A percentile compares a stretch with the other conserved stretches of the same genome.
phyloP scores from a whole-genome alignment of 176 grass and related monocot genomes.

The Cenchrus purpureus region DNA sequence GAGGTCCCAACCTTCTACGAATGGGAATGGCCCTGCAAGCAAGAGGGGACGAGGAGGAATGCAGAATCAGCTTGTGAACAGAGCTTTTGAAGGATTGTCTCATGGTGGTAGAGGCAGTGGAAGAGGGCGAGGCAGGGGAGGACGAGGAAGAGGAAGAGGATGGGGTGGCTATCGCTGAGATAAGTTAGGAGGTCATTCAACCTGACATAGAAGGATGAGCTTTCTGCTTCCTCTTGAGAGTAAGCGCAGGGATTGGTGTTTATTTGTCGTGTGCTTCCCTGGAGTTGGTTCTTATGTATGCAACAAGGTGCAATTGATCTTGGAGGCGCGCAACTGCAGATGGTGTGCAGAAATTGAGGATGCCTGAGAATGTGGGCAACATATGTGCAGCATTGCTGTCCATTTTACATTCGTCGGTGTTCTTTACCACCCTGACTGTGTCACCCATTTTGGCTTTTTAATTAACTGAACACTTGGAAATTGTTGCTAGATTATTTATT shows the following conservation, averaged over 20 bases:
- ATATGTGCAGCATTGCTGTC: slow-evolving; percentile 6
- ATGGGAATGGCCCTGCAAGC: slow-evolving; percentile 59
- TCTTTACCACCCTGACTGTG: not conserved
- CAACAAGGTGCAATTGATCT: slow-evolving; percentile 27
- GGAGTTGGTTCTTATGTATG: slow-evolving; percentile 17
- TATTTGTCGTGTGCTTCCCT: slow-evolving; percentile 12
- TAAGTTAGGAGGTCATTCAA: slow-evolving; percentile 18
- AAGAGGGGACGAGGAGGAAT: slow-evolving; percentile 76
- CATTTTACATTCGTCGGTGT: not conserved
- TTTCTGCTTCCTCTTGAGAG: slow-evolving; percentile 37
- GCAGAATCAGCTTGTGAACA: slow-evolving; percentile 82
- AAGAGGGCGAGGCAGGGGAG: slow-evolving; percentile 72
- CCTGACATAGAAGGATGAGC: slow-evolving; percentile 22
- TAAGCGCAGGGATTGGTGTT: not conserved
- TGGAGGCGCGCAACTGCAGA: not conserved
- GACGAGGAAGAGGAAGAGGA: slow-evolving; percentile 77
- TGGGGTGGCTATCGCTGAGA: slow-evolving; percentile 71
- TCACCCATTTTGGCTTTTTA: not conserved
- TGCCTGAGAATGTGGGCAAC: not conserved
- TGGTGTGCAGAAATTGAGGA: slow-evolving; percentile 8
- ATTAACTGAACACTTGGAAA: slow-evolving; percentile 4
- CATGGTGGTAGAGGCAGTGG: slow-evolving; percentile 69
- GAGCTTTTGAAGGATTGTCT: slow-evolving; percentile 89
- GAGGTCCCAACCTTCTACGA: slow-evolving; percentile 56
- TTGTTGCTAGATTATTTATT: slow-evolving; percentile 26